These are phyloP conservation scores for Pyrenophora graminea DNA, from an alignment of 2,329 filamentous ascomycete species.

Conservation along the genomic window DNA sequence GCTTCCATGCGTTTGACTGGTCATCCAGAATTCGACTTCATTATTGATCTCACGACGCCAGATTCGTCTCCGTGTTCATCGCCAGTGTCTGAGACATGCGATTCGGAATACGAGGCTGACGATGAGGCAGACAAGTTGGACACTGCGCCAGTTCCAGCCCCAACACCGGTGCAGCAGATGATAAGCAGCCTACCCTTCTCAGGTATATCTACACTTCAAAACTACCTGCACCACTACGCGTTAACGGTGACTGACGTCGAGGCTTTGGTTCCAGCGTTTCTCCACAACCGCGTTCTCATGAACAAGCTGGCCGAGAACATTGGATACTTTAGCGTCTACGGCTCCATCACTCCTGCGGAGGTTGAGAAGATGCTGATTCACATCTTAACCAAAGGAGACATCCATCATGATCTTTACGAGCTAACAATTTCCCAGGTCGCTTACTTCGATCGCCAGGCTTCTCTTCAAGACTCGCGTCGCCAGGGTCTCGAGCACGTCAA, in stretches of 20 bases:
- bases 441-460: neutral
- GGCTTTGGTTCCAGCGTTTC: conserved; percentile 3
- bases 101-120: neutral
- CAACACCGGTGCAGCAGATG: neutral
- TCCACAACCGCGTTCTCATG: neutral
- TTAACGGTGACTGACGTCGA: conserved; percentile 6
- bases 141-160: too few relatives aligned
- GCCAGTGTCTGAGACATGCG: neutral
- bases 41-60: conserved; percentile 2
- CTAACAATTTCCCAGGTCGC: neutral
- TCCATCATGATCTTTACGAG: neutral
- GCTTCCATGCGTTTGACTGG: neutral
- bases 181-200: neutral
- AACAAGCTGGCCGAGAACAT: conserved; percentile 10
- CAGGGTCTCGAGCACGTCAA: neutral
- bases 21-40: neutral
- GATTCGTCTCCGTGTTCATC: neutral
- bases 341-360: neutral
- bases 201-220: neutral
- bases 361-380: conserved; percentile 7
- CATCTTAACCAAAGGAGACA: conserved; percentile 1
- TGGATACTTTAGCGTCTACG: neutral
- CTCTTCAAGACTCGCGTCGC: neutral
- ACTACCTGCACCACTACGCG: conserved; percentile 1
- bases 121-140: too few relatives aligned